Conservation (phyloP, 306 rosid species). For the Abrus precatorius region DNA sequence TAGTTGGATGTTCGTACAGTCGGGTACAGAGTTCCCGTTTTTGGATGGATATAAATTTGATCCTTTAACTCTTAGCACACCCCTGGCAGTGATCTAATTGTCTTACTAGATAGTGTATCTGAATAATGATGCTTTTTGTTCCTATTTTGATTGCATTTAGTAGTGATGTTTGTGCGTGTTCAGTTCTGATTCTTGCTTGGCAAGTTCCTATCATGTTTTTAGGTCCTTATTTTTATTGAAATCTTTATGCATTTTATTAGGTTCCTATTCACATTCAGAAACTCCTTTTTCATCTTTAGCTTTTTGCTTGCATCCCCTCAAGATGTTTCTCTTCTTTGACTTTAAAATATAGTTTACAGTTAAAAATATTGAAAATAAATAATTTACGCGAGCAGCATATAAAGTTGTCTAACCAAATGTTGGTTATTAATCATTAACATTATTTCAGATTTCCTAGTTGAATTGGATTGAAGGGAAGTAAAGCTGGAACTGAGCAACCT, state of each 20-base stretch:
- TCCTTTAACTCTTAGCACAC: background rate
- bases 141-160: conserved; percentile 14
- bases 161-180: conserved; percentile 30
- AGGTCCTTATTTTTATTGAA: conserved; percentile 5
- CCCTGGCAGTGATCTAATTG: background rate
- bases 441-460: conserved; percentile 29
- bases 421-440: conserved; percentile 14
- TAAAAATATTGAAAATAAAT: background rate
- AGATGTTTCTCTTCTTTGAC: background rate
- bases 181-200: conserved; percentile 10
- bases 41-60: background rate
- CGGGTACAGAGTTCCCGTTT: conserved; percentile 6
- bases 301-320: conserved; percentile 20
- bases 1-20: conserved; percentile 3
- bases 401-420: background rate
- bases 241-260: conserved; percentile 16
- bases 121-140: conserved; percentile 12
- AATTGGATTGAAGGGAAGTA: conserved; percentile 5
- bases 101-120: conserved; percentile 14
- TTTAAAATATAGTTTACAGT: background rate
- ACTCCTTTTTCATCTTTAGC: conserved; percentile 27
- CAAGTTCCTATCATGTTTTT: conserved; percentile 4
- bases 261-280: conserved; percentile 20
- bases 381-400: background rate
- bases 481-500: conserved; percentile 31